Evolutionary conservation across 495 filamentous ascomycete genomes (phyloP).

Genomic region (Neurospora sp.): DNA sequence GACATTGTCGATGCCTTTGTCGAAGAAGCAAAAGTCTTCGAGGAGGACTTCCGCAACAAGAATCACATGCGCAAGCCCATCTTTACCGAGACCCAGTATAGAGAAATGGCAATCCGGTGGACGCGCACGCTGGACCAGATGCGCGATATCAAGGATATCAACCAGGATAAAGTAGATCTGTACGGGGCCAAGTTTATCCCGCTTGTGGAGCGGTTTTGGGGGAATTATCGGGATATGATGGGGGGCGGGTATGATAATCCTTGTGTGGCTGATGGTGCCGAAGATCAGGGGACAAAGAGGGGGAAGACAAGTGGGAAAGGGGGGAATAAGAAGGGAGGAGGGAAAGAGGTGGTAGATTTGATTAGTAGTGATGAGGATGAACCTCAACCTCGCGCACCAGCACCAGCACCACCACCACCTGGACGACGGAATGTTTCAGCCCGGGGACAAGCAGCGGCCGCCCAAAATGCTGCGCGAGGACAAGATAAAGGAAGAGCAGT

Average conservation of each 20-base stretch:
- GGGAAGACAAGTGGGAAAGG: not conserved
- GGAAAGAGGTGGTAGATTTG: not conserved
- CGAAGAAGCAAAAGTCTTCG: slow-evolving; percentile 55
- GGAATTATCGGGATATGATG: slow-evolving; percentile 52
- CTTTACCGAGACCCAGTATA: slow-evolving; percentile 69
- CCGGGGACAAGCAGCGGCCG: not conserved
- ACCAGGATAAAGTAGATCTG: slow-evolving; percentile 55
- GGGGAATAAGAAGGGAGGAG: not conserved
- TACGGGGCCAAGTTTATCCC: slow-evolving; percentile 60
- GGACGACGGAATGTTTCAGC: too few species aligned
- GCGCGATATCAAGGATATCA: slow-evolving; percentile 56
- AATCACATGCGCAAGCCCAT: slow-evolving; percentile 52
- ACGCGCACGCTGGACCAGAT: slow-evolving; percentile 51
- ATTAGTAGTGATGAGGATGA: not conserved
- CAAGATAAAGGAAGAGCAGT: not conserved
- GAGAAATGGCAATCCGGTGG: slow-evolving; percentile 76
- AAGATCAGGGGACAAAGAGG: not conserved
- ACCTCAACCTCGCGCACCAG: not conserved
- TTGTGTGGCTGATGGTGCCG: not conserved
- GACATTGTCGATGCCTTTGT: slow-evolving; percentile 55
- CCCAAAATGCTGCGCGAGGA: not conserved
- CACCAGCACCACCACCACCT: not conserved
- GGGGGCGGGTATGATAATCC: slow-evolving; percentile 2
- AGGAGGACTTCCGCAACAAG: slow-evolving; percentile 55
- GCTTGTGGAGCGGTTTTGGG: slow-evolving; percentile 46